Evolutionary conservation across 2,329 filamentous ascomycete genomes (phyloP).

Genomic region (Cladosporium sp.): DNA sequence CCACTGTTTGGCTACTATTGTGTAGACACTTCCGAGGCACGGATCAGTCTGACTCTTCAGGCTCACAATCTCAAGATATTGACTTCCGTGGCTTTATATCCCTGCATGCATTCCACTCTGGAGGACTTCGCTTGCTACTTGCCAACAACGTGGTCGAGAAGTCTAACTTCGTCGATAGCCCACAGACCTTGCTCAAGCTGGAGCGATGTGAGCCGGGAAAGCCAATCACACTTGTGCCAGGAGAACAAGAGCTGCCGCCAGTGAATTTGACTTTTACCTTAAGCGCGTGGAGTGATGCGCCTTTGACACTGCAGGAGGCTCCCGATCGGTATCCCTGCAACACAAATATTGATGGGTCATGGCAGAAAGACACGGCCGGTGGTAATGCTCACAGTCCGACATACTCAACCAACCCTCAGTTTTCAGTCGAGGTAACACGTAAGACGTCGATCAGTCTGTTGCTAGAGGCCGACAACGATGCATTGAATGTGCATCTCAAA

Average conservation of each 20-base stretch:
- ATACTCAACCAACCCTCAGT: slow-evolving; percentile 88
- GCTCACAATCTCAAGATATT: slow-evolving; percentile 31
- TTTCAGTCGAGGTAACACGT: slow-evolving; percentile 57
- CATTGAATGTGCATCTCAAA: slow-evolving; percentile 78
- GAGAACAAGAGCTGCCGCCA: slow-evolving; percentile 73
- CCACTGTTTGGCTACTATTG: slow-evolving; percentile 76
- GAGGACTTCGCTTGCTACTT: slow-evolving; percentile 69
- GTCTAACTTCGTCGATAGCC: slow-evolving; percentile 88
- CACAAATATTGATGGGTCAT: slow-evolving; percentile 59
- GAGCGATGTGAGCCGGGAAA: slow-evolving; percentile 54
- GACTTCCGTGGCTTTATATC: slow-evolving; percentile 72
- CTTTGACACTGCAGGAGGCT: slow-evolving; percentile 60
- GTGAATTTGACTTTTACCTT: slow-evolving; percentile 79
- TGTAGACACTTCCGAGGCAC: slow-evolving; percentile 68
- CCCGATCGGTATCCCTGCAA: slow-evolving; percentile 56
- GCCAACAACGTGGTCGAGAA: slow-evolving; percentile 67
- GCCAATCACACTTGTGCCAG: slow-evolving; percentile 63
- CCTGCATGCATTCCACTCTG: slow-evolving; percentile 71
- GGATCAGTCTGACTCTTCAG: slow-evolving; percentile 22
- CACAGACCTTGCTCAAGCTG: slow-evolving; percentile 80
- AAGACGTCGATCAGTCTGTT: slow-evolving; percentile 66
- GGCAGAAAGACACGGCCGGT: slow-evolving; percentile 76
- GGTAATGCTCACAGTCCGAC: slow-evolving; percentile 73
- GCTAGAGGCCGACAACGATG: slow-evolving; percentile 62
- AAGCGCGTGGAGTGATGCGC: slow-evolving; percentile 68